Evolutionary conservation across 306 rosid genomes (phyloP).

Genomic region (Alnus glutinosa): DNA sequence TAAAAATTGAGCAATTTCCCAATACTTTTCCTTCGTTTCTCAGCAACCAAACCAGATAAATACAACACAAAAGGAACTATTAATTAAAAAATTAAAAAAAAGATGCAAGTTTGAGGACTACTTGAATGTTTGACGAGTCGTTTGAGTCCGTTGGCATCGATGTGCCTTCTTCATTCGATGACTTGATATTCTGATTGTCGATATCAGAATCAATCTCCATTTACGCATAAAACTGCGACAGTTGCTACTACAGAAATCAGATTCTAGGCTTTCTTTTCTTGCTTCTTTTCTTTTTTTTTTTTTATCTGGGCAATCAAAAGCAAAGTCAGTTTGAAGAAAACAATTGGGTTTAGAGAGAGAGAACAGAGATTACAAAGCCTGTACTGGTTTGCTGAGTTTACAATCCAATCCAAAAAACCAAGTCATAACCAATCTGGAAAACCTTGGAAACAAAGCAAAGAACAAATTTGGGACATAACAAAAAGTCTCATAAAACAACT

Average conservation of each 20-base stretch:
- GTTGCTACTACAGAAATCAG: background rate
- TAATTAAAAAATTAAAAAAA: no score
- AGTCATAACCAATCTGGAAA: slow-evolving; percentile 1
- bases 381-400: no score
- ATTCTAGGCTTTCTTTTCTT: no score
- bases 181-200: slow-evolving; percentile 17
- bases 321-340: no score
- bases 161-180: slow-evolving; percentile 13
- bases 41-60: background rate
- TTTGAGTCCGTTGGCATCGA: slow-evolving; percentile 54
- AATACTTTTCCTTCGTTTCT: background rate
- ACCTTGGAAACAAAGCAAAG: slow-evolving; percentile 17
- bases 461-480: background rate
- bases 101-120: slow-evolving; percentile 16
- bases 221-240: background rate
- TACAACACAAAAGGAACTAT: background rate
- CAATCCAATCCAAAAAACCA: slow-evolving; percentile 19
- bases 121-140: slow-evolving; percentile 41
- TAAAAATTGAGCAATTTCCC: background rate
- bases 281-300: background rate
- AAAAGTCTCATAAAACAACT: background rate
- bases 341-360: no score
- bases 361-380: no score
- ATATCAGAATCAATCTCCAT: slow-evolving; percentile 58
- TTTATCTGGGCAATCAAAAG: no score